phyloP scores from a whole-genome alignment of 1,284 basidiomycete species.

The Agaricales sp. region DNA sequence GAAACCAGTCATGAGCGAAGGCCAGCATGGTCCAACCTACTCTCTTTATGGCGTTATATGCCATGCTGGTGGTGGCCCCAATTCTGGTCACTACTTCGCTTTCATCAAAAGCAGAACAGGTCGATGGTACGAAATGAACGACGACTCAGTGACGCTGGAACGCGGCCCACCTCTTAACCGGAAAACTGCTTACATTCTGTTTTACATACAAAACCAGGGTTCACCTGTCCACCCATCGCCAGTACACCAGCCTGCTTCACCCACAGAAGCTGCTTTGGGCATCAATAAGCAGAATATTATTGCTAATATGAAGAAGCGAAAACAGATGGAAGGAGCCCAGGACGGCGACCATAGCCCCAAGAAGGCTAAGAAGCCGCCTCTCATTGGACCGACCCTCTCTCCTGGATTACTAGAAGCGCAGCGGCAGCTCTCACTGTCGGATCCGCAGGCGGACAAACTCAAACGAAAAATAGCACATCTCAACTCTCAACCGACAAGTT shows the following conservation, averaged over 20 bases:
- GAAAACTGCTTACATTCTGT: conserved; percentile 88
- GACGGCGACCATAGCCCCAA: conserved; percentile 38
- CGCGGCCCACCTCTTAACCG: conserved; percentile 40
- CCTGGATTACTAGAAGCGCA: conserved; percentile 19
- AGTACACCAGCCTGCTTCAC: conserved; percentile 30
- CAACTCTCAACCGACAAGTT: conserved; percentile 24
- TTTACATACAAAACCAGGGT: conserved; percentile 79
- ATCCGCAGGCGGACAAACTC: conserved; percentile 51
- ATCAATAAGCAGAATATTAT: conserved; percentile 25
- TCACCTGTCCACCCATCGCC: conserved; percentile 32
- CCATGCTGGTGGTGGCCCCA: conserved; percentile 87
- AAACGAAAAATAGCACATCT: conserved; percentile 54
- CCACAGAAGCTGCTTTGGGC: conserved; percentile 13
- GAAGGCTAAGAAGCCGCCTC: conserved; percentile 35
- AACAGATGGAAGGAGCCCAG: conserved; percentile 32
- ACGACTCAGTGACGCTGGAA: conserved; percentile 59
- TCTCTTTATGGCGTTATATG: conserved; percentile 87
- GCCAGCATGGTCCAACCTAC: conserved; percentile 70
- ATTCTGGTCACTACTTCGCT: conserved; percentile 95
- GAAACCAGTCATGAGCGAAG: conserved; percentile 77
- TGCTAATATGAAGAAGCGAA: conserved; percentile 56
- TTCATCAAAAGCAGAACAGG: conserved; percentile 69
- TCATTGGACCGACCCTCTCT: conserved; percentile 60
- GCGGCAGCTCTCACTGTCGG: conserved; percentile 17
- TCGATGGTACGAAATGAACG: conserved; percentile 91